phyloP scores from a whole-genome alignment of 805 yeast genomes.

The baker's yeast (Saccharomyces cerevisiae) region DNA sequence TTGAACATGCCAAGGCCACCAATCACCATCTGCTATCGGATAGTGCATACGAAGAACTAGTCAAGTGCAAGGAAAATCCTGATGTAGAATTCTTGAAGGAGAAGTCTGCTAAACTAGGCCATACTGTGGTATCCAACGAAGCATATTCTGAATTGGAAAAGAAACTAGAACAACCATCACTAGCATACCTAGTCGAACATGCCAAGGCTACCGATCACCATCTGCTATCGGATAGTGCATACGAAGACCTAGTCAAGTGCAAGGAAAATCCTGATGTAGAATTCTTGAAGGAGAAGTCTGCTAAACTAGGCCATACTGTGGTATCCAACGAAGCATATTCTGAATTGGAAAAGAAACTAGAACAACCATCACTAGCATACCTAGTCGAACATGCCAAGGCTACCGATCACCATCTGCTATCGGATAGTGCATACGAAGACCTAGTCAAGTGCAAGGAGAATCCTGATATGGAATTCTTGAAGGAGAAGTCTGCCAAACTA shows the following conservation, averaged over 20 bases:
- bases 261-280: conserved; percentile 8
- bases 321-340: conserved; percentile 1
- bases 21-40: not conserved
- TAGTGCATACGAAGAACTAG: not conserved
- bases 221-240: conserved; percentile 12
- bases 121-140: not conserved
- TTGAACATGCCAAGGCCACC: not conserved
- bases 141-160: conserved; percentile 2
- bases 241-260: conserved; percentile 9
- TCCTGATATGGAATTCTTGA: conserved; percentile 9
- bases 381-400: conserved; percentile 20
- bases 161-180: conserved; percentile 10
- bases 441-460: not conserved
- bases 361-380: conserved; percentile 16
- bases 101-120: not conserved
- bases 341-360: not conserved
- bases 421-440: not conserved
- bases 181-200: conserved; percentile 21
- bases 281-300: conserved; percentile 1
- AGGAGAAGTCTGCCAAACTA: conserved; percentile 3
- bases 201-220: conserved; percentile 21
- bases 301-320: not conserved
- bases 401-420: conserved; percentile 17
- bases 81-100: conserved; percentile 2
- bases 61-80: not conserved